phyloP scores from a whole-genome alignment of 805 yeast species.

The Wickerhamiella alocasiicola region DNA sequence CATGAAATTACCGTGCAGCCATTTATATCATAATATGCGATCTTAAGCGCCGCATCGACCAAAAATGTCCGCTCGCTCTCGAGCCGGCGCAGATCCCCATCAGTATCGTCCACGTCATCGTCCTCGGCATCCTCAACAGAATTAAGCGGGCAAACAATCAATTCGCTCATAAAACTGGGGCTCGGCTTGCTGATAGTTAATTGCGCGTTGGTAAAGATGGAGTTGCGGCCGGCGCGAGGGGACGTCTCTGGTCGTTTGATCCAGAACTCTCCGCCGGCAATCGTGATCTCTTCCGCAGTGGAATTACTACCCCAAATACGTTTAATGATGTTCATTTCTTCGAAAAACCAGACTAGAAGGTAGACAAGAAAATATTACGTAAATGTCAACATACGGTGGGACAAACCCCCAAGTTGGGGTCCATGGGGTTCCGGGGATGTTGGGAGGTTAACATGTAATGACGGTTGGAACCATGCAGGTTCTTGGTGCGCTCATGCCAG shows the following conservation, averaged over 20 bases:
- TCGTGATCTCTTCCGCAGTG: constrained; percentile 43
- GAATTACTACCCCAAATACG: background rate
- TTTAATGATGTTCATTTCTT: constrained; percentile 9
- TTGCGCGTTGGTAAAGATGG: constrained; percentile 59
- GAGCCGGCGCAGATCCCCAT: constrained; percentile 22
- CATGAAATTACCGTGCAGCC: constrained; percentile 56
- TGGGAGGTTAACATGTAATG: no score
- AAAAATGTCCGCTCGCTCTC: constrained; percentile 51
- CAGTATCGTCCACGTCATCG: constrained; percentile 34
- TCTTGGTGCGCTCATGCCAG: no score
- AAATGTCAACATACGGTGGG: no score
- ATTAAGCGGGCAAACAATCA: constrained; percentile 51
- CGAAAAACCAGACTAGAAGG: no score
- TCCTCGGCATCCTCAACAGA: constrained; percentile 44
- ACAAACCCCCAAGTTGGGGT: no score
- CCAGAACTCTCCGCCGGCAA: constrained; percentile 71
- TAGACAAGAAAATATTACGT: no score
- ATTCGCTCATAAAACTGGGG: constrained; percentile 51
- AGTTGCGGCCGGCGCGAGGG: constrained; percentile 76
- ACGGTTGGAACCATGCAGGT: no score
- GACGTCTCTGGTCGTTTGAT: constrained; percentile 62
- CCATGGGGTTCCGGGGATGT: no score
- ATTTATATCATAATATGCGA: constrained; percentile 42
- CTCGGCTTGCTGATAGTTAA: constrained; percentile 59
- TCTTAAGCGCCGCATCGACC: constrained; percentile 46